Evolutionary conservation across 1,284 basidiomycete genomes (phyloP), one percentile per base, ranked within the genome.

Genomic region (Lignosus rhinocerotis): DNA sequence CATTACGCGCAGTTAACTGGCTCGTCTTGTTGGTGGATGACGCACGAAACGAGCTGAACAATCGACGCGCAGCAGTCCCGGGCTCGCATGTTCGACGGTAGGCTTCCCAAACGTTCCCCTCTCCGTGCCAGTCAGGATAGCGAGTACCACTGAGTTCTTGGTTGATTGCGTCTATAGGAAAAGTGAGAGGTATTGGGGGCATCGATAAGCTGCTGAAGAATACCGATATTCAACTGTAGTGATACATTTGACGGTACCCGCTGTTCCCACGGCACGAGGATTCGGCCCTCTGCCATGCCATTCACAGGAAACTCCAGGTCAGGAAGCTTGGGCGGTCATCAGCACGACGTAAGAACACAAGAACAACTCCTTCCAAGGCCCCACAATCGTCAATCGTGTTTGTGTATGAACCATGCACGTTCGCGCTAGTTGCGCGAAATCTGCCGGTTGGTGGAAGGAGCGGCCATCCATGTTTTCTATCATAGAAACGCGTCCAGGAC

Each of bases 221-320:
- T 65, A 84, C 83, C 75, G 56, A 82, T 80, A 4, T 82, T 80
- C 55, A 83, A 76, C 65, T 83, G 77, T 2, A 66, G 67, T 0
- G 92, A 90, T 50, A 87, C 71, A 68, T 94, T 94, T 7, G 88
- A 83, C 67, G 83, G 87, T 50, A 77, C 72, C 41, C 79, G 78
- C 70, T 90, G 85, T 70, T 92, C 93, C 93, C 92, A 96, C 46
- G 93, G 90, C 8, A 95, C 87, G 17, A 98, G 80, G 11, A 97
- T 87, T 19, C 95, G 89, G 12, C 94, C 93, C 75, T 98, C 95
- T 1, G 94, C 89, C 76, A 90, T 92, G 41, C 92, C 86, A 68
- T 97, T 97, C 75, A 97, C 86, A 0, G 95, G 86, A 66, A 97
- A 88, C 67, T 95, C 90, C 85, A 97, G 88, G 76, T 96, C 85